phyloP scores from a whole-genome alignment of 2,329 filamentous ascomycete genomes.

The Pseudogymnoascus sp. region DNA sequence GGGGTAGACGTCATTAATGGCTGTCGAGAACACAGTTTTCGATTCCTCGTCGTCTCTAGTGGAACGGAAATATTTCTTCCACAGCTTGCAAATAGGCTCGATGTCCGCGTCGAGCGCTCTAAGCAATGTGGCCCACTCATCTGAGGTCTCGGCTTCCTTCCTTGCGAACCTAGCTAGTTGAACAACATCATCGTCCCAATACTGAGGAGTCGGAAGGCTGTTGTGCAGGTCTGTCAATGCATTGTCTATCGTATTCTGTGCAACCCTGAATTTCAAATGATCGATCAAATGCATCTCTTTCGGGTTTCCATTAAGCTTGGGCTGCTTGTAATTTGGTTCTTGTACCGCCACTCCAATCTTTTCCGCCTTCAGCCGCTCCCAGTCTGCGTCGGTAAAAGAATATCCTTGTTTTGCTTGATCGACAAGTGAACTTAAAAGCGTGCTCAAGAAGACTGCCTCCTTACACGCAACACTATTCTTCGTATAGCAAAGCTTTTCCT shows the following conservation, averaged over 20 bases:
- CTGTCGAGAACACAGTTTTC: constrained; percentile 8
- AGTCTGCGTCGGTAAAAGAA: constrained; percentile 38
- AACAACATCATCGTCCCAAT: constrained; percentile 22
- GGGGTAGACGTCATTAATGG: constrained; percentile 13
- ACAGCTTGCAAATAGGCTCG: constrained; percentile 8
- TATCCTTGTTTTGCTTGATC: constrained; percentile 50
- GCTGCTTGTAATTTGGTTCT: constrained; percentile 39
- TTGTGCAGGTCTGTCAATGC: constrained; percentile 25
- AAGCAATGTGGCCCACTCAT: constrained; percentile 16
- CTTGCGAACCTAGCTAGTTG: constrained; percentile 14
- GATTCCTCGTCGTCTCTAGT: constrained; percentile 5
- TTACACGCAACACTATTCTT: constrained; percentile 40
- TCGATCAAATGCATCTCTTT: constrained; percentile 49
- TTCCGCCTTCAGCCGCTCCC: constrained; percentile 29
- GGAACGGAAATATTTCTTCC: constrained; percentile 10
- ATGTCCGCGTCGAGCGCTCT: constrained; percentile 15
- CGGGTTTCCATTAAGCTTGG: constrained; percentile 22
- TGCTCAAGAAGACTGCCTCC: constrained; percentile 41
- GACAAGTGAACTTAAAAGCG: constrained; percentile 45
- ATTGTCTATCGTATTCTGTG: constrained; percentile 32
- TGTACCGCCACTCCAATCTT: constrained; percentile 14
- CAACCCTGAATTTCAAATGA: constrained; percentile 48
- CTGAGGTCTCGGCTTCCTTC: constrained; percentile 5
- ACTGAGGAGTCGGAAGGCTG: constrained; percentile 9
- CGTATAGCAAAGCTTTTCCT: constrained; percentile 55